These are phyloP conservation scores for Suhomyces emberorum DNA, from an alignment of 805 yeast genomes.

Conservation along the genomic window DNA sequence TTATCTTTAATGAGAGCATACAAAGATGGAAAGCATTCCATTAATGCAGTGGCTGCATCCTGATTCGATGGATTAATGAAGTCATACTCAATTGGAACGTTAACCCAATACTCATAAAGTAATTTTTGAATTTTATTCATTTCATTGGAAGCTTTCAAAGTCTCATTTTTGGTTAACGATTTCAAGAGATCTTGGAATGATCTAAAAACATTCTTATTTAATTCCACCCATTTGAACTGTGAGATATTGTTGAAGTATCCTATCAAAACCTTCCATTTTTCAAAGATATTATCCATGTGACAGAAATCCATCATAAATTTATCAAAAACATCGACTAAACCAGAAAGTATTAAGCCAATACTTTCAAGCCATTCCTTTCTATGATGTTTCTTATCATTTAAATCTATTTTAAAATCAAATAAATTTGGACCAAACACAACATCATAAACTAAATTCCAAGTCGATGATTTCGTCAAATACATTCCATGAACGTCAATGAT, in stretches of 20 bases:
- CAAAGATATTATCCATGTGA: constrained; percentile 13
- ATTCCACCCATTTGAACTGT: constrained; percentile 44
- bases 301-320: constrained; percentile 45
- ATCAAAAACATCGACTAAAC: constrained; percentile 59
- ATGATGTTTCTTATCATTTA: constrained; percentile 21
- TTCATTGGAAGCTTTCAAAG: not conserved
- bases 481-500: constrained; percentile 37
- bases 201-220: constrained; percentile 55
- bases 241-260: constrained; percentile 43
- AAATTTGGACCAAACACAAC: constrained; percentile 55
- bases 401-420: constrained; percentile 24
- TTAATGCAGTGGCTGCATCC: constrained; percentile 55
- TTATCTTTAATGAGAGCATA: constrained; percentile 33
- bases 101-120: constrained; percentile 51
- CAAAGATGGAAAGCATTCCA: constrained; percentile 51
- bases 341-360: constrained; percentile 56
- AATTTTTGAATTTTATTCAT: constrained; percentile 29
- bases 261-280: constrained; percentile 58
- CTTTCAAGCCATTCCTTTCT: constrained; percentile 58
- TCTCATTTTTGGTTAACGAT: constrained; percentile 17
- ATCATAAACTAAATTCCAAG: constrained; percentile 67
- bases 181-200: constrained; percentile 48
- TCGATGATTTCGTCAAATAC: constrained; percentile 6
- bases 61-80: constrained; percentile 50
- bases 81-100: constrained; percentile 38